Evolutionary conservation across 768 basidiomycete genomes (phyloP), one percentile per base, ranked within the genome.

Genomic region (Suillus luteus): DNA sequence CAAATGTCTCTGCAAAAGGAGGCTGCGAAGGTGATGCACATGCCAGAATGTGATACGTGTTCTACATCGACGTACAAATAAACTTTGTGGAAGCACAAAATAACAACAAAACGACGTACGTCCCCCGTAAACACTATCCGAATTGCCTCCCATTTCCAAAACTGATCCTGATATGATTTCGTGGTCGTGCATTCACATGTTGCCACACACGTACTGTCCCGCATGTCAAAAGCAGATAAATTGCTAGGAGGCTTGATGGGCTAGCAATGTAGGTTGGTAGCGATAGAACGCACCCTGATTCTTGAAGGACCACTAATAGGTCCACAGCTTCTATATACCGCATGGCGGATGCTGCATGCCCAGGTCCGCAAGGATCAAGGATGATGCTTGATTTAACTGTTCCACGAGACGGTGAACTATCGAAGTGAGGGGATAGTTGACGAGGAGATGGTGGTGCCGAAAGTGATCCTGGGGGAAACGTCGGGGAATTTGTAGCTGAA

Each of bases 241-340:
- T 83, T 73, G 14, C 90, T 91, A 64, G 11, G 49, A 63, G 14
- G 24, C 60, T 38, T 38, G 11, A 49, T 67, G 59, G 65, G 60
- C 66, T 57, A 40, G 12, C n/a, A 38, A 22, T 61, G 52, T 31
- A 27, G 51, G 59, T 31, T 37, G 17, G 40, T 46, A 41, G 10
- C 38, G 38, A 15, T n/a, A 35, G 15, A 41, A 72, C 80, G 70
- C 70, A 92, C 92, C 92, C 92, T 48, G 83, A 80, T 67, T 85
- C 81, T 59, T 88, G 88, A 46, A 93, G 73, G 27, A 83, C 83
- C 1, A 83, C 76, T 33, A 91, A 62, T 55, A 83, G 72, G 11
- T 75, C 65, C 14, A 77, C 75, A 31, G 77, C 74, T n/a, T 81
- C 76, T 14, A 87, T 73, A 11, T 82, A 59, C 10, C 80, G 71